Evolutionary conservation across 2,329 filamentous ascomycete species (phyloP).

Genomic region (Fusarium burgessii): DNA sequence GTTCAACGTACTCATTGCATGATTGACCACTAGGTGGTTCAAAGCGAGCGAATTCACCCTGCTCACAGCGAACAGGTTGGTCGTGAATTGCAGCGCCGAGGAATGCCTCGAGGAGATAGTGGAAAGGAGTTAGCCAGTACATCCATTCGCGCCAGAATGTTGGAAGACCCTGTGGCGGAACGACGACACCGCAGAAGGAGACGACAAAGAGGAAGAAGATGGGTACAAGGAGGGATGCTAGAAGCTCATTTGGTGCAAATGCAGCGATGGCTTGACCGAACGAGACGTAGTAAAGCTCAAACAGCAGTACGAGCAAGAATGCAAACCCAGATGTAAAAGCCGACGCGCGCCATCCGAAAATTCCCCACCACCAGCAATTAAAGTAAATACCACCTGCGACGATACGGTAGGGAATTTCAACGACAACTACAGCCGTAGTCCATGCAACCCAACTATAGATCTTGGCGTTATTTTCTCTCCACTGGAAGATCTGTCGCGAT

Average conservation of each 20-base stretch:
- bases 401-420: constrained; percentile 77
- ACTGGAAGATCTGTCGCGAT: constrained; percentile 75
- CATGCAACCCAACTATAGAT: constrained; percentile 84
- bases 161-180: constrained; percentile 69
- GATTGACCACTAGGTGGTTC: constrained; percentile 67
- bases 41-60: constrained; percentile 71
- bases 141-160: constrained; percentile 74
- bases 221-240: constrained; percentile 75
- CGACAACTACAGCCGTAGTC: constrained; percentile 72
- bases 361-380: constrained; percentile 68
- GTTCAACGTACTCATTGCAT: constrained; percentile 69
- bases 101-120: constrained; percentile 73
- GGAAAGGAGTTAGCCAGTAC: constrained; percentile 76
- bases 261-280: constrained; percentile 77
- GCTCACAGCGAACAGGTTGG: constrained; percentile 66
- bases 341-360: constrained; percentile 61
- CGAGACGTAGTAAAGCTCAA: constrained; percentile 73
- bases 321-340: constrained; percentile 71
- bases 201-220: constrained; percentile 78
- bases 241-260: constrained; percentile 73
- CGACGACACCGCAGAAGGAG: constrained; percentile 77
- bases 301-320: constrained; percentile 74
- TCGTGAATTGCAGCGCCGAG: constrained; percentile 67
- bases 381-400: constrained; percentile 67
- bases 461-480: constrained; percentile 79